Percentiles rank a stretch among this genome's conserved stretches.
phyloP scores from a whole-genome alignment of 129 eudicot genomes.

The Apium graveolens region DNA sequence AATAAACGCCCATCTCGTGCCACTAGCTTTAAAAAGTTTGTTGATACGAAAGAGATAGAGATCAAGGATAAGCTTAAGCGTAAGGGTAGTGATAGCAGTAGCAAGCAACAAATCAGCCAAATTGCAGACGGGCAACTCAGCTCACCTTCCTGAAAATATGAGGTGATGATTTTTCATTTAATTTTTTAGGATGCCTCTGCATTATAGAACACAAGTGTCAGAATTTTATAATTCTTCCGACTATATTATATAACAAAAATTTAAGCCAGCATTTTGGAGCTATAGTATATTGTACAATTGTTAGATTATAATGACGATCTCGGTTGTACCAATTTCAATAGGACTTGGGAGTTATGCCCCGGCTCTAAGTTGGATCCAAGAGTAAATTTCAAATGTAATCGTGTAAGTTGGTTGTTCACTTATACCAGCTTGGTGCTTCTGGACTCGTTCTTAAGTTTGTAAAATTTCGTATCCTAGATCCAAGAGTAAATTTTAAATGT shows the following conservation, averaged over 20 bases:
- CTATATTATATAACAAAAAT: too few species aligned
- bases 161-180: neutral
- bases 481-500: too few species aligned
- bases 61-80: conserved; percentile 50
- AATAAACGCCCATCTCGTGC: conserved; percentile 22
- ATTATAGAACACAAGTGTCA: neutral
- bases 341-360: neutral
- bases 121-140: conserved; percentile 28
- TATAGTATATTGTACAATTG: neutral
- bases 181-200: neutral
- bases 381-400: too few species aligned
- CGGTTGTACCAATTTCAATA: too few species aligned
- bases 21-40: conserved; percentile 54
- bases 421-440: too few species aligned
- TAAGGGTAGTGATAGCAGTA: conserved; percentile 26
- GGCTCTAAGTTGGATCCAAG: neutral
- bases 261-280: neutral
- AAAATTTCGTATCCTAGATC: too few species aligned
- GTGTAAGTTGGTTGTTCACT: too few species aligned
- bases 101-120: conserved; percentile 21
- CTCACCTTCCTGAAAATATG: conserved; percentile 18
- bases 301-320: too few species aligned
- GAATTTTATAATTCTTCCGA: neutral
- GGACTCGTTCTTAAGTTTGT: too few species aligned
- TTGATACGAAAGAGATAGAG: conserved; percentile 64